These are phyloP conservation scores for Neonothopanus nambi DNA, from an alignment of 1,284 basidiomycete genomes.

Conservation along the genomic window DNA sequence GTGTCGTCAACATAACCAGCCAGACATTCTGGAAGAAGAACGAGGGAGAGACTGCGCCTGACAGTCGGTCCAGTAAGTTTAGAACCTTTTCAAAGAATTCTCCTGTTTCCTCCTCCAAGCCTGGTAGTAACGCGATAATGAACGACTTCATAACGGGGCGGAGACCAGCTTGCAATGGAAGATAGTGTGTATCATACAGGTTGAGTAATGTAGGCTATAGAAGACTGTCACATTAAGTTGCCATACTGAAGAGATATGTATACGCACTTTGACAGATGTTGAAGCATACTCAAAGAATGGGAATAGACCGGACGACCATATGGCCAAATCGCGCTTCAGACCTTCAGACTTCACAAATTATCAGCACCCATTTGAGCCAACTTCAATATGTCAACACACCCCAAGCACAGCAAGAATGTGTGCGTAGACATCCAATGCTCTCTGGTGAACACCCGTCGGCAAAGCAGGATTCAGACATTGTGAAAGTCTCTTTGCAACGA, in stretches of 20 bases:
- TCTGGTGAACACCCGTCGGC: conserved; percentile 95
- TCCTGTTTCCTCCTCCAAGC: conserved; percentile 93
- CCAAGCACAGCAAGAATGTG: conserved; percentile 91
- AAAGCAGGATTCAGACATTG: conserved; percentile 97
- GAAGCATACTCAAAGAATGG: conserved; percentile 99
- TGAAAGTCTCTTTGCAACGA: conserved; percentile 92
- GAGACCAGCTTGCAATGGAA: conserved; percentile 81
- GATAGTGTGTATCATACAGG: conserved; percentile 88
- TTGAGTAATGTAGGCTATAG: conserved; percentile 79
- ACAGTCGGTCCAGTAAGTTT: conserved; percentile 78
- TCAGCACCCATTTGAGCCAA: conserved; percentile 11
- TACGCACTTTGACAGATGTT: conserved; percentile 83
- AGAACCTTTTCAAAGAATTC: conserved; percentile 98
- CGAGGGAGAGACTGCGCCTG: conserved; percentile 76
- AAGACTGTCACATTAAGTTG: not conserved
- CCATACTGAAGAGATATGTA: not conserved
- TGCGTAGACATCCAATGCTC: conserved; percentile 93
- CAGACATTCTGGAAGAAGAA: conserved; percentile 97
- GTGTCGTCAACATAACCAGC: conserved; percentile 91
- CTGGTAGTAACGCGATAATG: conserved; percentile 90
- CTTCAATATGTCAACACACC: conserved; percentile 47
- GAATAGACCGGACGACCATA: conserved; percentile 97
- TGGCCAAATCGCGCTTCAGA: conserved; percentile 81
- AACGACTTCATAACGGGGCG: conserved; percentile 93
- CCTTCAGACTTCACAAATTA: conserved; percentile 73